Evolutionary conservation across 192 early-diverging fungal species (phyloP).

Genomic region (Chytriomyces hyalinus): DNA sequence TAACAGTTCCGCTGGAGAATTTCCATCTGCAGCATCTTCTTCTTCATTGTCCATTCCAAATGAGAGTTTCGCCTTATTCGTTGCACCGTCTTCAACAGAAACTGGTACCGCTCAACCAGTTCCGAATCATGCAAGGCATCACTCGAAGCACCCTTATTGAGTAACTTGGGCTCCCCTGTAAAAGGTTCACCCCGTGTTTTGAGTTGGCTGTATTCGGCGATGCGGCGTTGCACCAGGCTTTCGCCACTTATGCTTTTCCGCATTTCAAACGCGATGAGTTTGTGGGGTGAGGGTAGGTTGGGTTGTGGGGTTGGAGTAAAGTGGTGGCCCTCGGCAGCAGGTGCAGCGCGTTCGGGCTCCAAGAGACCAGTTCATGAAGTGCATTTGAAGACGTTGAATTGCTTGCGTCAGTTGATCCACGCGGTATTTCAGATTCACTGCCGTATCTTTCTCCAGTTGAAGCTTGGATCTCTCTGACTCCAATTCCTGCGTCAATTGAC

Average conservation of each 20-base stretch:
- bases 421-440: background rate
- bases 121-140: background rate
- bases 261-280: no score
- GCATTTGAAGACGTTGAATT: background rate
- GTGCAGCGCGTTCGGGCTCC: no score
- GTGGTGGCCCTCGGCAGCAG: no score
- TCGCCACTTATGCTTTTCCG: no score
- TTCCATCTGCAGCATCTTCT: constrained; percentile 37
- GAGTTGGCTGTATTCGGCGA: no score
- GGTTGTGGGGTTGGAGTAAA: no score
- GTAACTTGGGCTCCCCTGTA: no score
- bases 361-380: no score
- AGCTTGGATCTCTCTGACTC: background rate
- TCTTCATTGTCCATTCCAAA: constrained; percentile 63
- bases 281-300: no score
- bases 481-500: background rate
- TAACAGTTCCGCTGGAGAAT: constrained; percentile 22
- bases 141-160: no score
- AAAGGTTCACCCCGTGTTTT: no score
- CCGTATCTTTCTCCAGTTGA: background rate
- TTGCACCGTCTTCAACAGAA: constrained; percentile 29
- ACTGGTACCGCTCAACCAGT: constrained; percentile 7
- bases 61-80: constrained; percentile 69
- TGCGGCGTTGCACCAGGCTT: no score
- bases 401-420: background rate